Conservation (phyloP, 1,284 basidiomycete genomes). For the Marasmius oreades region DNA sequence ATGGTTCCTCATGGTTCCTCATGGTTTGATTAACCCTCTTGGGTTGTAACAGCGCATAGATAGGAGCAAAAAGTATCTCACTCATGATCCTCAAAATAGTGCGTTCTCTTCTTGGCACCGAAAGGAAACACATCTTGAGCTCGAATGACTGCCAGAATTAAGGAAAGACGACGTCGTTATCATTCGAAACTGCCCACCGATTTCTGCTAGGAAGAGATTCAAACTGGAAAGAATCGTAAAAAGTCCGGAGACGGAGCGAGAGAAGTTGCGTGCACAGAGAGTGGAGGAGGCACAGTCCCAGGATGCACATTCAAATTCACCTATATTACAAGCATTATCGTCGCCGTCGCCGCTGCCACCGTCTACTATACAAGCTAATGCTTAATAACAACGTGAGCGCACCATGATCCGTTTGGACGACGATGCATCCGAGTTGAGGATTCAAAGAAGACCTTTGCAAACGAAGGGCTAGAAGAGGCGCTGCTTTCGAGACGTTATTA, state of each 20-base stretch:
- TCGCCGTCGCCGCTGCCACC: neutral
- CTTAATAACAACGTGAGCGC: neutral
- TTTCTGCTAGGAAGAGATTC: constrained; percentile 76
- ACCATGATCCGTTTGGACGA: neutral
- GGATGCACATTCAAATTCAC: neutral
- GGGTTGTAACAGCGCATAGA: constrained; percentile 52
- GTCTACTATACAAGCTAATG: neutral
- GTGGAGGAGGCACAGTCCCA: constrained; percentile 8
- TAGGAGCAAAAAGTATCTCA: constrained; percentile 69
- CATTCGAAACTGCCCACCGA: constrained; percentile 75
- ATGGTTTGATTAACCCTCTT: neutral
- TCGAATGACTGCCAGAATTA: no score
- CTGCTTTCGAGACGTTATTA: neutral
- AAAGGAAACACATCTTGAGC: no score
- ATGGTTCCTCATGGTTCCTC: constrained; percentile 5
- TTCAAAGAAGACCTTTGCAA: neutral
- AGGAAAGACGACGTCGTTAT: constrained; percentile 64
- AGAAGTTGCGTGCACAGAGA: constrained; percentile 25
- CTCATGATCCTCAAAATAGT: constrained; percentile 71
- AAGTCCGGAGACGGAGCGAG: constrained; percentile 63
- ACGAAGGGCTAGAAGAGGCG: neutral
- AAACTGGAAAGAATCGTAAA: constrained; percentile 59
- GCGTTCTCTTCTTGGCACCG: constrained; percentile 25
- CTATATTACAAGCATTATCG: neutral
- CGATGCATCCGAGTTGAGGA: neutral